These are phyloP conservation scores for Sequoia sempervirens DNA, from an alignment of 75 land plant genomes.

Conservation along the genomic window DNA sequence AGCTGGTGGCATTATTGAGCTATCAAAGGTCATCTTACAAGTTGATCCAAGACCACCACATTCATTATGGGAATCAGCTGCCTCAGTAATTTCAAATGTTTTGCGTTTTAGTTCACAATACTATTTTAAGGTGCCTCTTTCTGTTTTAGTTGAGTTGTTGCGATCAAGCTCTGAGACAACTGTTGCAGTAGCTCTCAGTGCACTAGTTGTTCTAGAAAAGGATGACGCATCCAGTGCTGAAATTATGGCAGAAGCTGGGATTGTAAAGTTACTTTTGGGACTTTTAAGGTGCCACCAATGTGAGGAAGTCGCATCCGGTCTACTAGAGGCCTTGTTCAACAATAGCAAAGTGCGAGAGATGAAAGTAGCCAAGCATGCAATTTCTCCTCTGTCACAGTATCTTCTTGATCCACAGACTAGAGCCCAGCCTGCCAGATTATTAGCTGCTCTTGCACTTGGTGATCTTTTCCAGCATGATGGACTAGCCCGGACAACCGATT, in stretches of 20 bases:
- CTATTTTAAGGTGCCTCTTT: constrained; percentile 34
- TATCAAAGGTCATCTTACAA: constrained; percentile 43
- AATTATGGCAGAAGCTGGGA: constrained; percentile 40
- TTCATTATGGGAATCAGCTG: constrained; percentile 49
- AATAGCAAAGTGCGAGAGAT: constrained; percentile 44
- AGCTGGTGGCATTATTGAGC: constrained; percentile 45
- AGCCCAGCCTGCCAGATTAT: constrained; percentile 32
- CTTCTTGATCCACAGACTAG: constrained; percentile 44
- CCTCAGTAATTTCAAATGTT: constrained; percentile 36
- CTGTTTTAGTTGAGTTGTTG: constrained; percentile 35
- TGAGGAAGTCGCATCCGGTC: constrained; percentile 40
- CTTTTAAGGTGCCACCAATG: constrained; percentile 47
- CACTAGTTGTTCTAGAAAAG: constrained; percentile 35
- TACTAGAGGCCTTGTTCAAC: constrained; percentile 43
- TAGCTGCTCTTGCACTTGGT: constrained; percentile 45
- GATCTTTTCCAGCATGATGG: constrained; percentile 48
- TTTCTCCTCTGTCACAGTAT: constrained; percentile 45
- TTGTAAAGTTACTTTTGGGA: constrained; percentile 44
- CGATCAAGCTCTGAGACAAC: constrained; percentile 42
- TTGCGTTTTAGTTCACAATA: constrained; percentile 39
- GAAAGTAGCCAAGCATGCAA: constrained; percentile 43
- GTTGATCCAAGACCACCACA: constrained; percentile 40
- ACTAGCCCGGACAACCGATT: constrained; percentile 37
- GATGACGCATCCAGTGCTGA: constrained; percentile 48
- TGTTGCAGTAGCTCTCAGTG: constrained; percentile 39